Base-by-base conservation (phyloP, 352 stramenopile species). In the Hyaloperonospora arabidopsidis region DNA sequence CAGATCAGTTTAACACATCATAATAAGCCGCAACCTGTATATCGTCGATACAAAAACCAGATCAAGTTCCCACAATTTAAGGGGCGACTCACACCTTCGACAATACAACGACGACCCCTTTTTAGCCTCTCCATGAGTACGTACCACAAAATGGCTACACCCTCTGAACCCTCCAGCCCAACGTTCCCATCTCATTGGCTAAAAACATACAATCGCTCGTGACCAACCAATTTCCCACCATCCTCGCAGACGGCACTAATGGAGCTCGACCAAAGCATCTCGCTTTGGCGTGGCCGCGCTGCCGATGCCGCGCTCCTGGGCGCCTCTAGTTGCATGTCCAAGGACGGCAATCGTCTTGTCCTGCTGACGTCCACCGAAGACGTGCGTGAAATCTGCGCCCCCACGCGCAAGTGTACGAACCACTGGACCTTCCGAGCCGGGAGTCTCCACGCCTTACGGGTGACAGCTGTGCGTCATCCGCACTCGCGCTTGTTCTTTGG, bases 391-490 rank as follows among this genome's bases (percentile, higher is more conserved):
- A 75, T 82, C 59, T 79, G 70, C 59, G 63, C 65, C 41, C 59
- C 76, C 25, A 69, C 79, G 45, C 70, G 75, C 62, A 82, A 89
- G 61, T 89, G 75, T 46, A 51, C 85, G 39, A 82, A 86, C 66
- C 75, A 89, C 69, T 89, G 79, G 79, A 79, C 73, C 21, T 86
- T 89, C 61, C 72, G 75, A 13, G 49, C 71, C 25, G 76, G 71
- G 21, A 80, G 74, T 47, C 57, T 53, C 18, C 48, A 76, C 25
- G 75, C 75, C 38, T 51, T 89, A 25, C 67, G 59, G 14, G 47
- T 86, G n/a, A 54, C 65, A 10, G 79, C 79, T 10, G 72, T 73
- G 59, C 74, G 76, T 41, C 74, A 86, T 49, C 75, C 79, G 39
- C 49, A 61, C 5, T 86, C 74, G 14, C 74, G 79, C 19, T 50